A percentile compares a stretch with the other conserved stretches of the same genome.
Evolutionary conservation across 495 filamentous ascomycete genomes (phyloP).

Genomic region (Amphirosellinia nigrospora): DNA sequence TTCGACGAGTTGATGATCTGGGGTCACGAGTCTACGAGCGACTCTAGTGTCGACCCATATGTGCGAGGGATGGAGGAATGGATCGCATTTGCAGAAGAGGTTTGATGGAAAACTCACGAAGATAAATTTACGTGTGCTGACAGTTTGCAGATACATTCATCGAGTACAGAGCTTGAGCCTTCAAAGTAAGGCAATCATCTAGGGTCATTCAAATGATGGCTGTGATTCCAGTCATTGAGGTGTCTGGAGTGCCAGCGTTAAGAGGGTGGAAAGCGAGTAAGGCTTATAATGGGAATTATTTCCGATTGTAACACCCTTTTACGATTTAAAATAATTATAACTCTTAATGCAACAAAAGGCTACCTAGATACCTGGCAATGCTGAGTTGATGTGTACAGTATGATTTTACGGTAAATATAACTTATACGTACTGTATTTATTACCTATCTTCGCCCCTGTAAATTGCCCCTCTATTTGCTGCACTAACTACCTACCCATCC

Average conservation of each 20-base stretch:
- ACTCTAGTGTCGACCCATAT: conserved; percentile 60
- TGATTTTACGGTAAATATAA: not conserved
- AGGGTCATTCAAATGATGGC: not conserved
- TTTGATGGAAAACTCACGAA: conserved; percentile 31
- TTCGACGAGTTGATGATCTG: conserved; percentile 84
- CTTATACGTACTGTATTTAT: not conserved
- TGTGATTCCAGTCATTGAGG: not conserved
- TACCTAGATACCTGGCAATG: too few species aligned
- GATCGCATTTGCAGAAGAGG: conserved; percentile 73
- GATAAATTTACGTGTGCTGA: not conserved
- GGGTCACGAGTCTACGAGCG: conserved; percentile 70
- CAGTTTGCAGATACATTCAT: conserved; percentile 36
- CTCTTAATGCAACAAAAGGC: not conserved
- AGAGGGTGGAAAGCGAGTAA: not conserved
- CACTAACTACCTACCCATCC: not conserved
- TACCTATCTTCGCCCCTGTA: conserved; percentile 3
- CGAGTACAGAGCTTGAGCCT: conserved; percentile 9
- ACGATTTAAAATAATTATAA: not conserved
- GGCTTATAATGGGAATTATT: not conserved
- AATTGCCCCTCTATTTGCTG: conserved; percentile 35
- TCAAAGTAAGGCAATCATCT: not conserved
- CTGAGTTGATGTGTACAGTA: not conserved
- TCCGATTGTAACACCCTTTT: not conserved
- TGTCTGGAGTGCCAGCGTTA: not conserved
- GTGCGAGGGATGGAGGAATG: conserved; percentile 78